Percentiles rank a stretch among this genome's conserved stretches.
Evolutionary conservation across 2,329 filamentous ascomycete genomes (phyloP).

Genomic region (Aspergillus aculeatinus): DNA sequence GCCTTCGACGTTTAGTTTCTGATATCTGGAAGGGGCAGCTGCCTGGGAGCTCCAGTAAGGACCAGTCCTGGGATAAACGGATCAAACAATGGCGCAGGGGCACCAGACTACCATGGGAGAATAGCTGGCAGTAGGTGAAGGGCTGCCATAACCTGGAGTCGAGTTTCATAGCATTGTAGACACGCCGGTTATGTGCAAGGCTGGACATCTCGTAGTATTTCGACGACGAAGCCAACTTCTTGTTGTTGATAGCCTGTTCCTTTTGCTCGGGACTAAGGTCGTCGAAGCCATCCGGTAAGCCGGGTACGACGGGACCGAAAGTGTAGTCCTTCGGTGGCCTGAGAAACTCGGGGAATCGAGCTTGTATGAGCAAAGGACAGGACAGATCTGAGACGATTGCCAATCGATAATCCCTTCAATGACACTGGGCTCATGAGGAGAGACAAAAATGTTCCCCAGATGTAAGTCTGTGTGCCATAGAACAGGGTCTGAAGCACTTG

Average conservation of each 20-base stretch:
- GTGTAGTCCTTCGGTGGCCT: conserved; percentile 20
- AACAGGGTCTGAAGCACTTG: conserved; percentile 10
- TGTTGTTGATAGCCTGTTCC: conserved; percentile 7
- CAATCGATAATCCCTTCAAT: conserved; percentile 29
- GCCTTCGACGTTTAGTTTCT: conserved; percentile 14
- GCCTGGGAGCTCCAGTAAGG: conserved; percentile 15
- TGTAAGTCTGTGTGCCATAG: conserved; percentile 27
- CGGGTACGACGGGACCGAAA: conserved; percentile 13
- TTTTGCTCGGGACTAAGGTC: conserved; percentile 14
- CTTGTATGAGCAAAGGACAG: conserved; percentile 27
- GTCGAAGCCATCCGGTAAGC: conserved; percentile 20
- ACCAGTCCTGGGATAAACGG: conserved; percentile 20
- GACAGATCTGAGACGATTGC: conserved; percentile 22
- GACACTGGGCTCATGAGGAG: conserved; percentile 16
- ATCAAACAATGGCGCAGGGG: conserved; percentile 18
- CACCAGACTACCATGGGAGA: conserved; percentile 16
- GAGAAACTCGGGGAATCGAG: conserved; percentile 23
- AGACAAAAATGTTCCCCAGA: conserved; percentile 27
- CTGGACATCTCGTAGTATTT: conserved; percentile 28
- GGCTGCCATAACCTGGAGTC: conserved; percentile 23
- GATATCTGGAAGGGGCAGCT: conserved; percentile 19
- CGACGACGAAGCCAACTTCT: conserved; percentile 15
- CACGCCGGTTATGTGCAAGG: conserved; percentile 19
- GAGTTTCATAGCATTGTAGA: conserved; percentile 22
- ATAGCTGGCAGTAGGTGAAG: conserved; percentile 21